phyloP scores from a whole-genome alignment of 2,329 filamentous ascomycete species.

The Hirsutella thompsonii region DNA sequence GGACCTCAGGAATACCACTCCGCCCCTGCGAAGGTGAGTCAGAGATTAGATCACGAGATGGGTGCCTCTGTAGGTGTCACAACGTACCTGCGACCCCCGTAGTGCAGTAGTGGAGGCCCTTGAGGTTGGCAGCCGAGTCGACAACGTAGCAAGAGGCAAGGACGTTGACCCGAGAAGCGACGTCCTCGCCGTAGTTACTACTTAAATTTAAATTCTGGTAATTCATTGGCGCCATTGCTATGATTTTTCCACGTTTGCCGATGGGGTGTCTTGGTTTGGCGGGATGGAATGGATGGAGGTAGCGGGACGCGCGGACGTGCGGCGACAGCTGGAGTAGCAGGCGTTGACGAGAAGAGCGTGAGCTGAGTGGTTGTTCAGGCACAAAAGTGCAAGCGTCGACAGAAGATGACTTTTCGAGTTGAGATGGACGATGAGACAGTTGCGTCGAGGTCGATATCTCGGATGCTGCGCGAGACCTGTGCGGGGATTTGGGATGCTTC shows the following conservation, averaged over 20 bases:
- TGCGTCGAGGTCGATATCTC: neutral
- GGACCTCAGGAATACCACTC: conserved; percentile 95
- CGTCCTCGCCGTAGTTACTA: conserved; percentile 66
- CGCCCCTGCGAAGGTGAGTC: conserved; percentile 40
- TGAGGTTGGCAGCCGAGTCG: conserved; percentile 57
- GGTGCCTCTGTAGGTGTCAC: neutral
- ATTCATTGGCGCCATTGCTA: conserved; percentile 56
- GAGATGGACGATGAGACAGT: no score
- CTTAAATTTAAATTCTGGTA: conserved; percentile 53
- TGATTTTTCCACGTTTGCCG: conserved; percentile 11
- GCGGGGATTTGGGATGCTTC: neutral
- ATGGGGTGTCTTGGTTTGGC: conserved; percentile 2
- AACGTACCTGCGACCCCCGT: conserved; percentile 65
- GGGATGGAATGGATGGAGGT: neutral
- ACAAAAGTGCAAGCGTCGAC: no score
- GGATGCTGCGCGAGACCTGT: neutral
- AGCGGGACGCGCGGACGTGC: neutral
- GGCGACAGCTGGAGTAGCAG: neutral
- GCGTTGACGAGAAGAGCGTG: no score
- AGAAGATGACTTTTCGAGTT: no score
- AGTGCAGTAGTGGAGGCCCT: conserved; percentile 92
- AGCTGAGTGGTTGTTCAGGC: no score
- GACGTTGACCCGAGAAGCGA: conserved; percentile 55
- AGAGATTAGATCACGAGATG: conserved; percentile 1
- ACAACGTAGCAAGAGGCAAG: conserved; percentile 88